Base-by-base conservation (phyloP, 2,329 filamentous ascomycete species). In the Claviceps quebecensis region DNA sequence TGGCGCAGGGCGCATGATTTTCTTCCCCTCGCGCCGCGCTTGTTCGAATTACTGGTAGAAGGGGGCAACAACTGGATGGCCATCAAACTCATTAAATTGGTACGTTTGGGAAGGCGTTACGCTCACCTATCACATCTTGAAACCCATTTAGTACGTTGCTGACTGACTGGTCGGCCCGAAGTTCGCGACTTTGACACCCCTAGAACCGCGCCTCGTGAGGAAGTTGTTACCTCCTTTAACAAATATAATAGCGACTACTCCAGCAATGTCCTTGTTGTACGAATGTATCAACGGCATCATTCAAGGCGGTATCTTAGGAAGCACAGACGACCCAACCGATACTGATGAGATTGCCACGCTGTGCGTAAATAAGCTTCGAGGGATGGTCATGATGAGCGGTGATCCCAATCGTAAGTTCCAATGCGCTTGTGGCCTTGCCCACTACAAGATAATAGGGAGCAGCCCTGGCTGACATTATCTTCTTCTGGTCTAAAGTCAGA, bases 31-130 rank as follows among this genome's bases (percentile, higher is more conserved):
- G 93, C 93, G 0, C 93, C 93, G 8, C 78, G 93, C 53, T 69
- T 98, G 26, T 98, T 97, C 61, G 90, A 96, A 63, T 75, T 98
- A 17, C 72, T 98, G 26, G 90, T 96, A 13, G 86, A 94, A 54
- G 84, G 89, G 52, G 86, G 86, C 39, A 97, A 98, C 68, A 98
- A 98, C 67, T 98, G 93, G 93, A 97, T 98, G 91, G 90, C 90
- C 53, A 98, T 98, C 65, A 98, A 98, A 66, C 80, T 98, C 56
- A 97, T 98, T 66, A 98, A 98, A 69, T 77, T 98, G 56, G 87
- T 91, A 44, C n/a, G 62, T 44, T 14, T 16, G 11, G 41, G 16
- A 26, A 26, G 5, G 4, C 22, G 5, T 16, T 26, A 6, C 16
- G 23, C 16, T 5, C 40, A 7, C 41, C 26, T 44, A 7, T 19